Evolutionary conservation across 2,329 filamentous ascomycete genomes (phyloP).

Genomic region (Paracorniculantispora psalliotae): DNA sequence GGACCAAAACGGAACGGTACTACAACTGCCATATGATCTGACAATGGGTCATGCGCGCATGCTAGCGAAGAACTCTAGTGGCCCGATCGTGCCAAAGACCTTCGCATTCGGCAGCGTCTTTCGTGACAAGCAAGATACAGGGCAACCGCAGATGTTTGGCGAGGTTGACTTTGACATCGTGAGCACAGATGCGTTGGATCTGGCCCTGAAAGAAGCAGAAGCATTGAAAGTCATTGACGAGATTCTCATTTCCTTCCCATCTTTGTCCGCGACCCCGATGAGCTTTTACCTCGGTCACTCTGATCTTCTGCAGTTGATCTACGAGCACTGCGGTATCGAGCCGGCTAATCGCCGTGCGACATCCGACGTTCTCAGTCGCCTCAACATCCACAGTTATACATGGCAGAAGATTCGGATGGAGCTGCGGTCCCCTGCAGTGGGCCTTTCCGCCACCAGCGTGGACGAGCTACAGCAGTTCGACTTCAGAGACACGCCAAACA

Average conservation of each 20-base stretch:
- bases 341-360: conserved; percentile 61
- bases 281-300: conserved; percentile 90
- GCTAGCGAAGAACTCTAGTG: conserved; percentile 65
- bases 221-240: conserved; percentile 93
- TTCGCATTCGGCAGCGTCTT: conserved; percentile 88
- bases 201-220: conserved; percentile 88
- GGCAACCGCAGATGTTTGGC: conserved; percentile 75
- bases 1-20: conserved; percentile 76
- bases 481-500: conserved; percentile 62
- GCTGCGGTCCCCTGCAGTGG: conserved; percentile 73
- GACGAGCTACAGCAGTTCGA: conserved; percentile 90
- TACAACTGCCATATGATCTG: conserved; percentile 92
- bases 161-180: conserved; percentile 97
- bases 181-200: conserved; percentile 73
- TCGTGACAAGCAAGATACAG: conserved; percentile 70
- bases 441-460: conserved; percentile 81
- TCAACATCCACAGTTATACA: conserved; percentile 74
- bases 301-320: conserved; percentile 78
- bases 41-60: conserved; percentile 83
- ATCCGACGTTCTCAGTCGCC: conserved; percentile 78
- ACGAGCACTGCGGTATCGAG: conserved; percentile 82
- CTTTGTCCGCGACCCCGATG: conserved; percentile 65
- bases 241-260: conserved; percentile 74
- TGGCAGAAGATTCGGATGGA: conserved; percentile 82
- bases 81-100: conserved; percentile 63